Evolutionary conservation across 805 yeast genomes (phyloP), one percentile per base, ranked within the genome.

Genomic region (Metschnikowia dekortorum): DNA sequence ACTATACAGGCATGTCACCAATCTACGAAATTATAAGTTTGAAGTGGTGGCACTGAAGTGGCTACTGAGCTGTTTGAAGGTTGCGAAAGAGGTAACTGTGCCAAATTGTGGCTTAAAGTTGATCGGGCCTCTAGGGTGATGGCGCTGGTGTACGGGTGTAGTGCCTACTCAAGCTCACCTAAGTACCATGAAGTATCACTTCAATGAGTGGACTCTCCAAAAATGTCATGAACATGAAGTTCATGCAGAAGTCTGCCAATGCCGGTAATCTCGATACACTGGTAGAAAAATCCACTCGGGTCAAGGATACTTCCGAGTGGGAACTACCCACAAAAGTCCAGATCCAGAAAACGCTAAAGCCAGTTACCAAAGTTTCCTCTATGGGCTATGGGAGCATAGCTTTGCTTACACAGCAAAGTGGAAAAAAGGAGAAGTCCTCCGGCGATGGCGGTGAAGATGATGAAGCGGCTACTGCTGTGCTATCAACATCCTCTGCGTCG

Each of bases 171-270:
- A 34, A 32, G 39, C 46, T 44, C 46, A 16, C 29, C 14, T 14
- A 34, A 10, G 32, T 26, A 29, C 14, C 22, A 16, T 16, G 18
- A 9, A 11, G n/a, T 6, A 11, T 8, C 26, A 6, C 43, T 14
- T 10, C 26, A 39, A 46, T 46, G 48, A 40, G 43, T 34, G 53
- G 67, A 7, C 64, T 73, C 47, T 85, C 94, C 29, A 80, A 81
- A 59, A 78, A 89, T 60, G 87, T 89, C 59, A 73, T 85, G 82
- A 85, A 84, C 78, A 89, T 89, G 96, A 89, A 88, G 75, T 73
- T 74, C 74, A 73, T 73, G 76, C 69, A 64, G 50, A 64, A 61
- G 39, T 61, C 75, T 34, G 80, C 77, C 22, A 74, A 68, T 36
- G 62, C 63, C n/a, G 65, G 59, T 26, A 68, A 62, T 26, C 62